Evolutionary conservation across 2,329 filamentous ascomycete genomes (phyloP).

Genomic region (Aspergillus carbonarius): DNA sequence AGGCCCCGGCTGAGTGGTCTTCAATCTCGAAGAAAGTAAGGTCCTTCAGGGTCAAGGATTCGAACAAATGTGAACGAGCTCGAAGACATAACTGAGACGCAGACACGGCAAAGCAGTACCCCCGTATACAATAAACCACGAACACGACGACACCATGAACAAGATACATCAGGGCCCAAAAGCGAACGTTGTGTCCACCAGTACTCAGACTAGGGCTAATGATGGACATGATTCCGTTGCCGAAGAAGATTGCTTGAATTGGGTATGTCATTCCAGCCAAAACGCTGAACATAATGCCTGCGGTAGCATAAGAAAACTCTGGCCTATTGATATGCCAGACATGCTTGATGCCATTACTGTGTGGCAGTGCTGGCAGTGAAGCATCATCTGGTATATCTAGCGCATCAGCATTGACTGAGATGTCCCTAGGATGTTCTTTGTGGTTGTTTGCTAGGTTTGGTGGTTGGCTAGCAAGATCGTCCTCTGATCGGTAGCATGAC

Average conservation of each 20-base stretch:
- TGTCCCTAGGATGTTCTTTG: background rate
- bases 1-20: background rate
- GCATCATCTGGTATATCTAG: background rate
- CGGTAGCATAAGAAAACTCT: background rate
- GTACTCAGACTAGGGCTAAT: conserved; percentile 8
- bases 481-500: conserved; percentile 36
- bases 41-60: background rate
- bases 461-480: background rate
- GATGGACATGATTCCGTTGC: conserved; percentile 14
- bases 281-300: conserved; percentile 8
- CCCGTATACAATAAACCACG: conserved; percentile 7
- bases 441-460: background rate
- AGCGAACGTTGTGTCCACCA: conserved; percentile 6
- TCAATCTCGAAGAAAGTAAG: conserved; percentile 9
- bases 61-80: conserved; percentile 4
- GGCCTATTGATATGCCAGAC: conserved; percentile 6
- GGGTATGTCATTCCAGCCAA: conserved; percentile 13
- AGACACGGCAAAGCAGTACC: conserved; percentile 14
- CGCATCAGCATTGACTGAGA: background rate
- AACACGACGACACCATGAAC: conserved; percentile 10
- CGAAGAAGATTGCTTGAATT: conserved; percentile 14
- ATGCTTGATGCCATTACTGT: background rate
- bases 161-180: conserved; percentile 15
- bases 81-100: conserved; percentile 12
- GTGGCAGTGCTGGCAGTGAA: background rate